These are phyloP conservation scores for Apocynum venetum DNA, from an alignment of 257 asterid genomes.

Conservation along the genomic window DNA sequence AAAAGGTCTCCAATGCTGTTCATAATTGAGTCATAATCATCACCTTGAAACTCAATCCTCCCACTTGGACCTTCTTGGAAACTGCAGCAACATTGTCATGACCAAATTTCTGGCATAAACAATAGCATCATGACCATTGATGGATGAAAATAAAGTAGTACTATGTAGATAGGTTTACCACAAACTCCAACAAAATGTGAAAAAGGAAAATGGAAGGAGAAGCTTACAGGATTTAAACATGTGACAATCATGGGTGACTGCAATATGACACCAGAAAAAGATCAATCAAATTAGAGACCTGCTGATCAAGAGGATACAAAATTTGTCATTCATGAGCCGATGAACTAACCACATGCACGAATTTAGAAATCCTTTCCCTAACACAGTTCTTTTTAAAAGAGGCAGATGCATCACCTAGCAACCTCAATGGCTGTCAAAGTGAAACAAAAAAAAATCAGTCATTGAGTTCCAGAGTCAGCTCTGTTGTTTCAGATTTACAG, in stretches of 20 bases:
- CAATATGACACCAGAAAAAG: slow-evolving; percentile 22
- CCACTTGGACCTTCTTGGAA: slow-evolving; percentile 98
- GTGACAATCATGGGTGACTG: slow-evolving; percentile 99
- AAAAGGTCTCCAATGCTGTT: no score
- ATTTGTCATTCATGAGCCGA: slow-evolving; percentile 7
- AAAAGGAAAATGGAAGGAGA: background rate
- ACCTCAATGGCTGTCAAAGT: slow-evolving; percentile 64
- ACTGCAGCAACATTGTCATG: slow-evolving; percentile 93
- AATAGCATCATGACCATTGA: slow-evolving; percentile 11
- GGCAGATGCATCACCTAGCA: slow-evolving; percentile 92
- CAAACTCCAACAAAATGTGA: background rate
- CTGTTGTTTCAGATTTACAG: background rate
- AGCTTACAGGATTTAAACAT: slow-evolving; percentile 87
- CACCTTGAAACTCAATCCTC: slow-evolving; percentile 88
- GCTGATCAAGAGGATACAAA: slow-evolving; percentile 4
- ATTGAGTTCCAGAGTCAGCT: background rate
- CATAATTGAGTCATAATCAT: background rate
- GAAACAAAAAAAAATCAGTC: slow-evolving; percentile 5
- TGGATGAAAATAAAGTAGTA: background rate
- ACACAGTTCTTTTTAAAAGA: slow-evolving; percentile 96
- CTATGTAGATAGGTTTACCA: background rate
- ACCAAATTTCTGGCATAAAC: slow-evolving; percentile 73
- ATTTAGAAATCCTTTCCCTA: slow-evolving; percentile 70
- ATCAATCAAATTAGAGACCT: slow-evolving; percentile 19
- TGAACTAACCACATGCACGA: slow-evolving; percentile 74